Base-by-base conservation (phyloP, 2,329 filamentous ascomycete species). In the Zopfia rhizophila region DNA sequence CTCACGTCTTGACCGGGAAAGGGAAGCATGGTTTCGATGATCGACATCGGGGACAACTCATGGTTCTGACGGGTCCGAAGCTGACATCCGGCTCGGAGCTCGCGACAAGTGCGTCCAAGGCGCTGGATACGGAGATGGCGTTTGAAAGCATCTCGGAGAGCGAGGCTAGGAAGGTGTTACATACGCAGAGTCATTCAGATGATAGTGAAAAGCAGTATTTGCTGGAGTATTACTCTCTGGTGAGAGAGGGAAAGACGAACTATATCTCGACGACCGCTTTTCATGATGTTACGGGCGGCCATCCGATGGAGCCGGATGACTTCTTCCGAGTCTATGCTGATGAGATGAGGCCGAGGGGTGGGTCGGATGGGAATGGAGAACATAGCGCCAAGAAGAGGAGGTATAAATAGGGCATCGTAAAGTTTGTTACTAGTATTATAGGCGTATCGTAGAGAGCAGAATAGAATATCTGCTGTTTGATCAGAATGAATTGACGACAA, bases 161-260 rank as follows among this genome's bases (percentile, higher is more conserved):
- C 19, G 54, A 73, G 53, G 71, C 72, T 6, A 68, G 63, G 46
- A 60, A 63, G 38, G 62, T 75, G 17, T 66, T 78, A 11, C 59
- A 67, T 5, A 53, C 65, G 2, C 74, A 78, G 47, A 63, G 69
- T 5, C 65, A 62, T 4, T 57, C 55, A 22, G 68, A 74, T 42
- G 55, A 63, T 3, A 72, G 73, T 1, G 78, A 81, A 61, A 68
- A 74, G 41, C 55, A 78, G 56, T 79, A 78, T 52, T 55, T 81
- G 5, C 70, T 81, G 4, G 77, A 82, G 52, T 81, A 81, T 61
- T 81, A 80, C 63, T 76, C 74, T 30, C 66, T 82, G 7, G 78
- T 81, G 7, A 70, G 76, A 31, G 77, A 80, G 53, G 78, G 79
- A n/a, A 81, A 81, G 68, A 79, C 78, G 0, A 82, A 81, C 60